Evolutionary conservation across 805 yeast genomes (phyloP).

Genomic region (Wickerhamiella shivajii): DNA sequence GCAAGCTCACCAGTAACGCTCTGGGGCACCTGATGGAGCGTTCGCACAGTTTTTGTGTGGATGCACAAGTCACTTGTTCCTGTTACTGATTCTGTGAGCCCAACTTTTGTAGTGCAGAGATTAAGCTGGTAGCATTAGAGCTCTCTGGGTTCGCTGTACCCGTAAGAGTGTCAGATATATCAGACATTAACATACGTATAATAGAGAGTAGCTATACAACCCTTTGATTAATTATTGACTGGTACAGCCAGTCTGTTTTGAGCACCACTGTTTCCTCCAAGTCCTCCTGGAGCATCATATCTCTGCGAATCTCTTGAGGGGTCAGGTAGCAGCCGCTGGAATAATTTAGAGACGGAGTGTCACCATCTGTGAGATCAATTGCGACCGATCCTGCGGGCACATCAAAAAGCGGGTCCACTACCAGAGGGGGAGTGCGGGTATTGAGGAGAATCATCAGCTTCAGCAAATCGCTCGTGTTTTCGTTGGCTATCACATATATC

Average conservation of each 20-base stretch:
- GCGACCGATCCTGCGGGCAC: conserved; percentile 15
- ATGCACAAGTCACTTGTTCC: no score
- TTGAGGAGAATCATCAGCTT: conserved; percentile 11
- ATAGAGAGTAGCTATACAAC: conserved; percentile 12
- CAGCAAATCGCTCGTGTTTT: neutral
- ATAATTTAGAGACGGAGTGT: no score
- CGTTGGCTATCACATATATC: conserved; percentile 12
- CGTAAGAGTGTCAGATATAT: conserved; percentile 23
- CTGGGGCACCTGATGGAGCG: no score
- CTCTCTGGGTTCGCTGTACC: conserved; percentile 4
- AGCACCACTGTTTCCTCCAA: conserved; percentile 11
- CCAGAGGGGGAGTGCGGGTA: conserved; percentile 10
- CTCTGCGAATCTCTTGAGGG: conserved; percentile 1
- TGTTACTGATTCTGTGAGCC: no score
- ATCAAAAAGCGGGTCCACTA: conserved; percentile 1
- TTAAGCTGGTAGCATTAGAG: conserved; percentile 7
- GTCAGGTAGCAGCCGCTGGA: no score
- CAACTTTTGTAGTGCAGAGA: no score
- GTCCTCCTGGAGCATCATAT: conserved; percentile 9
- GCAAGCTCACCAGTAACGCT: no score
- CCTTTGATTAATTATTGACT: conserved; percentile 21
- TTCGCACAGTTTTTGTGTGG: no score
- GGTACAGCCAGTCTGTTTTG: conserved; percentile 22
- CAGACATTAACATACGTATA: conserved; percentile 15
- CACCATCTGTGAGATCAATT: conserved; percentile 12